Evolutionary conservation across 2,329 filamentous ascomycete species (phyloP).

Genomic region (Venturia nashicola): DNA sequence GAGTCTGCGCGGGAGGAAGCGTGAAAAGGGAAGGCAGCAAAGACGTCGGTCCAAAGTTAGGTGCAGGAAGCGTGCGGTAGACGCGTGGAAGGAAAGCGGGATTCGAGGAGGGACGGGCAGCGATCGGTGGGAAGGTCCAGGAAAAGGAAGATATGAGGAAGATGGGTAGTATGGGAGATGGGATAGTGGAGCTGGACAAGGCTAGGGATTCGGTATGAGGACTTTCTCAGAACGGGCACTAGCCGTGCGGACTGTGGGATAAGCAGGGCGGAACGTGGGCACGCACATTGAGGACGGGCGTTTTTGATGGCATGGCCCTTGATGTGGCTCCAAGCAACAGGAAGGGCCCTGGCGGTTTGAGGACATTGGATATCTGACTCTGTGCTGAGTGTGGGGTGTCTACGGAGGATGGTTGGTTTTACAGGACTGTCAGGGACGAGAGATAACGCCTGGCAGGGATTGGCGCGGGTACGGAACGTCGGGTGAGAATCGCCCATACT

Average conservation of each 20-base stretch:
- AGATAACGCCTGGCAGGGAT: constrained; percentile 1
- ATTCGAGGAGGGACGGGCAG: neutral
- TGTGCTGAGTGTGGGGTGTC: neutral
- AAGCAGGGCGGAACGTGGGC: neutral
- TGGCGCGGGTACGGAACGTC: neutral
- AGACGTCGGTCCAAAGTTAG: neutral
- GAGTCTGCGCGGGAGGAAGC: neutral
- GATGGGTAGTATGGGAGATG: neutral
- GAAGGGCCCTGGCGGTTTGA: neutral
- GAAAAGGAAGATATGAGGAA: neutral
- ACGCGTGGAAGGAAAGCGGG: neutral
- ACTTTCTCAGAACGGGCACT: neutral
- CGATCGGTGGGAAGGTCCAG: neutral
- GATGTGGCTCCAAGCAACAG: neutral
- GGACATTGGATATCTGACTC: neutral
- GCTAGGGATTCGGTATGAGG: neutral
- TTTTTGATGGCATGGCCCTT: neutral
- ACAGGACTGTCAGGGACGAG: neutral
- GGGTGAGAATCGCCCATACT: neutral
- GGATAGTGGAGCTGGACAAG: neutral
- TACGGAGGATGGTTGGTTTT: neutral
- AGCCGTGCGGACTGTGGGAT: neutral
- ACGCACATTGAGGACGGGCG: neutral
- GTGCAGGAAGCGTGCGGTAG: neutral
- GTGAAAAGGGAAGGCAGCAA: neutral